These are phyloP conservation scores for Irpex sp. DNA, from an alignment of 1,284 basidiomycete genomes.

Conservation along the genomic window DNA sequence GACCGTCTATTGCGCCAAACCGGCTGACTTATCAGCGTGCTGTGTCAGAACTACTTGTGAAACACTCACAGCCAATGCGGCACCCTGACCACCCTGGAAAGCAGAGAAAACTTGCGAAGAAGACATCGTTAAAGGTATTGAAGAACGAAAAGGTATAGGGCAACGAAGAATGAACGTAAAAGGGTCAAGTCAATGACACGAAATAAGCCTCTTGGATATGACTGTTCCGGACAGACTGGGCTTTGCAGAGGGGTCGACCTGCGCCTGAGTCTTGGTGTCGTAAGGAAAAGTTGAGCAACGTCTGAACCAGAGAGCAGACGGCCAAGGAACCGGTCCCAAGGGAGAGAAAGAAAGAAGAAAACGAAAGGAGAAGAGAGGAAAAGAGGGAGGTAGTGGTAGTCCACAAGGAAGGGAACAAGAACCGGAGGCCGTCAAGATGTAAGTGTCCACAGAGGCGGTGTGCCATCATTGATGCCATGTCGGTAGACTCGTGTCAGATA, in stretches of 20 bases:
- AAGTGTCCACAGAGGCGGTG: slow-evolving; percentile 4
- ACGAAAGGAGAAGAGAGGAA: slow-evolving; percentile 9
- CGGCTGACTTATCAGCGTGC: neutral
- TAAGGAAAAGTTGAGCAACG: slow-evolving; percentile 18
- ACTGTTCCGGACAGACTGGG: slow-evolving; percentile 33
- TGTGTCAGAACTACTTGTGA: neutral
- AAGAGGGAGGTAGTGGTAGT: slow-evolving; percentile 13
- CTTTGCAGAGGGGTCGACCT: slow-evolving; percentile 29
- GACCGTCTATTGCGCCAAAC: slow-evolving; percentile 35
- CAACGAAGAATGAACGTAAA: slow-evolving; percentile 11
- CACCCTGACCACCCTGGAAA: slow-evolving; percentile 30
- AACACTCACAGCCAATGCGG: slow-evolving; percentile 42
- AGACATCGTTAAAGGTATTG: slow-evolving; percentile 18
- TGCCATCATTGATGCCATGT: slow-evolving; percentile 9
- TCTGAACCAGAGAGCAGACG: slow-evolving; percentile 36
- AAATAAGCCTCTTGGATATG: slow-evolving; percentile 11
- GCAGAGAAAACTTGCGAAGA: slow-evolving; percentile 9
- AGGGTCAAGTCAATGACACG: slow-evolving; percentile 9
- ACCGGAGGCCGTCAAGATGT: slow-evolving; percentile 6
- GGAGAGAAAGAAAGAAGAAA: slow-evolving; percentile 27
- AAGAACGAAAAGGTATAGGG: slow-evolving; percentile 4
- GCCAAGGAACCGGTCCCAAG: slow-evolving; percentile 40
- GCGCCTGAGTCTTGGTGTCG: slow-evolving; percentile 26
- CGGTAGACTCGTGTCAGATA: neutral
- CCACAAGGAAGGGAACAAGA: slow-evolving; percentile 5